These are phyloP conservation scores for Dacryopinax spathularia DNA, from an alignment of 768 basidiomycete species.

Conservation along the genomic window DNA sequence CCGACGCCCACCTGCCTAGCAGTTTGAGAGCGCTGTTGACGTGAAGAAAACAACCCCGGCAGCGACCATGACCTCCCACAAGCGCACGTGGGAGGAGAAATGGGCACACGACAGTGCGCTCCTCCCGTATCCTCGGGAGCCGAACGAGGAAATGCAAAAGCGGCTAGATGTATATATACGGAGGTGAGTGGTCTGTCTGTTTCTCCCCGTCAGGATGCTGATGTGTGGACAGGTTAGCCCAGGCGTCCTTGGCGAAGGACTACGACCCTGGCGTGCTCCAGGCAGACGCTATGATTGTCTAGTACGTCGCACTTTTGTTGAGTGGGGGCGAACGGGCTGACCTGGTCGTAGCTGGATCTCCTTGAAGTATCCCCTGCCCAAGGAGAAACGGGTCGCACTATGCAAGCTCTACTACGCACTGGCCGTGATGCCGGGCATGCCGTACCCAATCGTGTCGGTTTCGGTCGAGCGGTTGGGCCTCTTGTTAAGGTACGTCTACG, in stretches of 20 bases:
- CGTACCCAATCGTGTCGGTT: slow-evolving; percentile 49
- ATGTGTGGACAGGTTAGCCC: slow-evolving; percentile 33
- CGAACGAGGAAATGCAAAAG: slow-evolving; percentile 57
- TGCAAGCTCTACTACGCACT: slow-evolving; percentile 69
- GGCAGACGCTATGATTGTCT: slow-evolving; percentile 63
- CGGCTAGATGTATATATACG: slow-evolving; percentile 59
- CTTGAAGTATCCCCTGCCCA: slow-evolving; percentile 77
- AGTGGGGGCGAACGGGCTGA: slow-evolving; percentile 13
- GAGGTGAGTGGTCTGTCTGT: slow-evolving; percentile 14
- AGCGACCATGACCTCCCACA: background rate
- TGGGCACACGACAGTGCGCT: slow-evolving; percentile 21
- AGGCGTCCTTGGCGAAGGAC: slow-evolving; percentile 66
- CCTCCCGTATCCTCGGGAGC: slow-evolving; percentile 65
- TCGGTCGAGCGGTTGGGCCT: slow-evolving; percentile 44
- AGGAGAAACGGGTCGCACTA: slow-evolving; percentile 56
- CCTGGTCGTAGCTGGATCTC: slow-evolving; percentile 42
- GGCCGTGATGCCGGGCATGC: slow-evolving; percentile 61
- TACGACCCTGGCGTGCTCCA: slow-evolving; percentile 67
- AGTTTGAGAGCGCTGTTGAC: background rate
- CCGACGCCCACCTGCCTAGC: no score
- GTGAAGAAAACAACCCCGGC: background rate
- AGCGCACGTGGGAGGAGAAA: slow-evolving; percentile 3
- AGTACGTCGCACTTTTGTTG: slow-evolving; percentile 34
- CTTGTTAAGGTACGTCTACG: slow-evolving; percentile 19
- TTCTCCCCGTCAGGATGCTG: background rate